phyloP scores from a whole-genome alignment of 306 rosid species.

The Oemleria cerasiformis region DNA sequence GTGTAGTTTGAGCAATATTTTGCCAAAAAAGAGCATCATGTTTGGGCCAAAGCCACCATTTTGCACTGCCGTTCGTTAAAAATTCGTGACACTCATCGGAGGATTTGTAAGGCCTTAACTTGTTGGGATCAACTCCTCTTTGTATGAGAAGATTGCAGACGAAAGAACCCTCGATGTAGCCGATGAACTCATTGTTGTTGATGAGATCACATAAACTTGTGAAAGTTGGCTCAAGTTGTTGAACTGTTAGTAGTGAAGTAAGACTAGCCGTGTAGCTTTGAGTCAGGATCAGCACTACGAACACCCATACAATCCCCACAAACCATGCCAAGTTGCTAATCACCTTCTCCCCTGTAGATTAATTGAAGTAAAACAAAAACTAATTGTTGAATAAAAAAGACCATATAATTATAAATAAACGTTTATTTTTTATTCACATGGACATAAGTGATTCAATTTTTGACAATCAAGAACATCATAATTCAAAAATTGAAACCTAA shows the following conservation, averaged over 20 bases:
- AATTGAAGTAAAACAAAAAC: not conserved
- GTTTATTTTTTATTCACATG: no score
- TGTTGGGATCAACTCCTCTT: constrained; percentile 33
- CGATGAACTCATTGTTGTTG: constrained; percentile 34
- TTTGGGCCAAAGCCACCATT: constrained; percentile 31
- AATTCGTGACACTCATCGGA: constrained; percentile 9
- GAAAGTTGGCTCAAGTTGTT: constrained; percentile 42
- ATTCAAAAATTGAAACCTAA: no score
- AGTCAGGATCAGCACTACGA: constrained; percentile 56
- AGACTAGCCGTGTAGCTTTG: constrained; percentile 70
- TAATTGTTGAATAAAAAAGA: not conserved
- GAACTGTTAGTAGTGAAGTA: constrained; percentile 54
- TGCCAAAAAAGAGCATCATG: constrained; percentile 25
- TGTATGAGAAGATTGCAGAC: constrained; percentile 29
- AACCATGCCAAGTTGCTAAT: constrained; percentile 54
- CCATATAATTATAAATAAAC: no score
- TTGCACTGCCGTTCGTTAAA: constrained; percentile 22
- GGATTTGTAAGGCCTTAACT: constrained; percentile 21
- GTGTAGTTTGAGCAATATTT: constrained; percentile 36
- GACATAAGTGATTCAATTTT: no score
- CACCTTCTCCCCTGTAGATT: constrained; percentile 51
- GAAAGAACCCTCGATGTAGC: constrained; percentile 44
- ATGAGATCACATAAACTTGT: constrained; percentile 34
- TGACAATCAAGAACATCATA: no score
- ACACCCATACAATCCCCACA: constrained; percentile 60